These are phyloP conservation scores for Akanthomyces dipterigenus DNA, from an alignment of 2,329 filamentous ascomycete genomes.

Conservation along the genomic window DNA sequence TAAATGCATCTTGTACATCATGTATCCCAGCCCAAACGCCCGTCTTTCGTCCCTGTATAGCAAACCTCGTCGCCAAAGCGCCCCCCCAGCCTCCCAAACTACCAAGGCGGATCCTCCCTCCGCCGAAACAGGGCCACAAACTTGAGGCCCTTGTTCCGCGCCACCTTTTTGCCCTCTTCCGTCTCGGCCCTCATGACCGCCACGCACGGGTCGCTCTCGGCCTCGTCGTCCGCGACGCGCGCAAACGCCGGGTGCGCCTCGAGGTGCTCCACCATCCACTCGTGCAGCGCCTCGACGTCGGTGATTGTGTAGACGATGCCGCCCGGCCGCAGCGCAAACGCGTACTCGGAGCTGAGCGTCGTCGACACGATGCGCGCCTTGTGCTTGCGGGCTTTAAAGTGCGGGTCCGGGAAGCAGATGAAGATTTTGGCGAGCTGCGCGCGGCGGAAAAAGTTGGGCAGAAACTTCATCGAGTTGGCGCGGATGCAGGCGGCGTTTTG, in stretches of 20 bases:
- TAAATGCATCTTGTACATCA: not conserved
- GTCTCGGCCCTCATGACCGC: conserved; percentile 74
- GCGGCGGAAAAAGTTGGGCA: conserved; percentile 92
- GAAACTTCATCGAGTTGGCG: conserved; percentile 97
- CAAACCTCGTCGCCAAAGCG: not conserved
- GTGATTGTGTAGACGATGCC: conserved; percentile 95
- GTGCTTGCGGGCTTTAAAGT: conserved; percentile 96
- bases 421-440: conserved; percentile 84
- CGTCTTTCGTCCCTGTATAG: not conserved
- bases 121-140: conserved; percentile 85
- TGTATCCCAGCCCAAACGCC: not conserved
- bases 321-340: conserved; percentile 74
- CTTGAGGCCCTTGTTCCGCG: conserved; percentile 82
- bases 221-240: conserved; percentile 60
- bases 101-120: conserved; percentile 73
- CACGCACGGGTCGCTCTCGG: conserved; percentile 64
- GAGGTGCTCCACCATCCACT: conserved; percentile 90
- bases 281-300: conserved; percentile 87
- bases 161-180: conserved; percentile 96
- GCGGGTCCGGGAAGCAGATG: conserved; percentile 95
- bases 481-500: conserved; percentile 86
- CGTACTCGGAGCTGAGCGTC: conserved; percentile 87
- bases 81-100: conserved; percentile 13
- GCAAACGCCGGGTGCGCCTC: conserved; percentile 72
- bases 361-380: conserved; percentile 91